Percentiles rank a stretch among this genome's conserved stretches.
Conservation (phyloP, 192 early-diverging fungal species). For the Globomyces pollinis-pini region DNA sequence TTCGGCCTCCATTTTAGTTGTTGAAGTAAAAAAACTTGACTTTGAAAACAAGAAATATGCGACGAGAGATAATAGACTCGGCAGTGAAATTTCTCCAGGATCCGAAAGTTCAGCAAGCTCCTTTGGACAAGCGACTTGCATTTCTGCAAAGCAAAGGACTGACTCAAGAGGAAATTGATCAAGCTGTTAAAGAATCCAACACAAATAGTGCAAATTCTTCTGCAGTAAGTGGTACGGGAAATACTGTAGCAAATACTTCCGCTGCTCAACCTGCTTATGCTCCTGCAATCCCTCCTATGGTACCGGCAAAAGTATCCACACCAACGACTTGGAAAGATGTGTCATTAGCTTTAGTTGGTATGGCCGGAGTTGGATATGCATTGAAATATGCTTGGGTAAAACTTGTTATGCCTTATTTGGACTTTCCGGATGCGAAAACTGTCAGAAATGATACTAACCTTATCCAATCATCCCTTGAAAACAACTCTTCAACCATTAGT, state of each 20-base stretch:
- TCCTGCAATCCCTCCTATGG: neutral
- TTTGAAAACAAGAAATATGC: too few relatives aligned
- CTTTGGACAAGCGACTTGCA: conserved; percentile 85
- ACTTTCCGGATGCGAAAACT: conserved; percentile 11
- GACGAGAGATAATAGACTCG: conserved; percentile 11
- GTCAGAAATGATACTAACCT: conserved; percentile 26
- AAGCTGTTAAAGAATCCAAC: conserved; percentile 37
- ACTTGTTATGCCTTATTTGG: conserved; percentile 5
- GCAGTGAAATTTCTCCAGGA: conserved; percentile 91
- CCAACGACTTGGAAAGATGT: conserved; percentile 90
- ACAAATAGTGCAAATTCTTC: neutral
- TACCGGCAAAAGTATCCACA: conserved; percentile 8
- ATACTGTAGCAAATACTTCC: too few relatives aligned
- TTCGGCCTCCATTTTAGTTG: too few relatives aligned
- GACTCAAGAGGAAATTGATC: conserved; percentile 84
- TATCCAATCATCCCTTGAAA: conserved; percentile 61
- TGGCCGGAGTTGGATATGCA: conserved; percentile 80
- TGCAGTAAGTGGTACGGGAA: neutral
- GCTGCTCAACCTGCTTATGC: too few relatives aligned
- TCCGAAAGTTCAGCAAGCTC: conserved; percentile 80
- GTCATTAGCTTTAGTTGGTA: conserved; percentile 78
- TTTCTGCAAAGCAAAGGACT: conserved; percentile 96
- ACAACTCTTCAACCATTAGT: conserved; percentile 63
- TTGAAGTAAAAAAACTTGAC: too few relatives aligned
- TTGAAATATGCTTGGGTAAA: conserved; percentile 67